Percentiles rank a stretch among this genome's conserved stretches.
phyloP scores from a whole-genome alignment of 192 early-diverging fungal species.

The Linderina pennispora region DNA sequence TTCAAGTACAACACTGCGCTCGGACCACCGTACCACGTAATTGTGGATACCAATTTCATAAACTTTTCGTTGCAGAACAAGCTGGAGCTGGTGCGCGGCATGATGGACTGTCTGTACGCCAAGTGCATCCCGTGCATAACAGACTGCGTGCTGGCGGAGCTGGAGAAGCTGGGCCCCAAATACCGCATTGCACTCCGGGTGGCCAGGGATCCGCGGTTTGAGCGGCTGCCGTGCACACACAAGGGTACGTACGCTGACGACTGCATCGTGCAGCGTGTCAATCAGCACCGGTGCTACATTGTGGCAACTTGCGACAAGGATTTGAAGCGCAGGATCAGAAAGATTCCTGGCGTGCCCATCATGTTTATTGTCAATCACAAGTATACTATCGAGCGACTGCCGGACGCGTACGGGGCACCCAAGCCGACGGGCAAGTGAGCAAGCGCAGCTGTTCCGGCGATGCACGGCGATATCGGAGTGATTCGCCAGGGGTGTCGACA shows the following conservation, averaged over 20 bases:
- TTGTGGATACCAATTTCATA: constrained; percentile 99
- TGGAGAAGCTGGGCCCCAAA: constrained; percentile 96
- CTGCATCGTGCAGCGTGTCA: constrained; percentile 89
- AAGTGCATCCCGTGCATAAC: constrained; percentile 97
- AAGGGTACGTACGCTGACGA: constrained; percentile 99
- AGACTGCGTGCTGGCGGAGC: constrained; percentile 97
- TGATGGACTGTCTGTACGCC: constrained; percentile 99
- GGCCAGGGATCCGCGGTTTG: constrained; percentile 96
- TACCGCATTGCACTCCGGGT: constrained; percentile 90
- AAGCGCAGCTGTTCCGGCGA: too few species aligned
- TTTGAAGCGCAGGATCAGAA: constrained; percentile 90
- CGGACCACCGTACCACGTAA: constrained; percentile 92
- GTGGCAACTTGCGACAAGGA: constrained; percentile 98
- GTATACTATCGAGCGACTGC: constrained; percentile 90
- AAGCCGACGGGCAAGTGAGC: too few species aligned
- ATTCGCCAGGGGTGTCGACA: too few species aligned
- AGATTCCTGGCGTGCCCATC: constrained; percentile 94
- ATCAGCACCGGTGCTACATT: constrained; percentile 95
- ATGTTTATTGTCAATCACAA: constrained; percentile 92
- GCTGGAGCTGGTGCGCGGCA: constrained; percentile 89
- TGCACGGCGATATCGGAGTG: too few species aligned
- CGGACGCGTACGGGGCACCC: constrained; percentile 56
- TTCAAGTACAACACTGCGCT: constrained; percentile 95
- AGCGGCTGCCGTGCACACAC: constrained; percentile 91
- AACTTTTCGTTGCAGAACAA: constrained; percentile 99